Evolutionary conservation across 1,284 basidiomycete genomes (phyloP), one percentile per base, ranked within the genome.

Genomic region (Xerocomus minutiporus): DNA sequence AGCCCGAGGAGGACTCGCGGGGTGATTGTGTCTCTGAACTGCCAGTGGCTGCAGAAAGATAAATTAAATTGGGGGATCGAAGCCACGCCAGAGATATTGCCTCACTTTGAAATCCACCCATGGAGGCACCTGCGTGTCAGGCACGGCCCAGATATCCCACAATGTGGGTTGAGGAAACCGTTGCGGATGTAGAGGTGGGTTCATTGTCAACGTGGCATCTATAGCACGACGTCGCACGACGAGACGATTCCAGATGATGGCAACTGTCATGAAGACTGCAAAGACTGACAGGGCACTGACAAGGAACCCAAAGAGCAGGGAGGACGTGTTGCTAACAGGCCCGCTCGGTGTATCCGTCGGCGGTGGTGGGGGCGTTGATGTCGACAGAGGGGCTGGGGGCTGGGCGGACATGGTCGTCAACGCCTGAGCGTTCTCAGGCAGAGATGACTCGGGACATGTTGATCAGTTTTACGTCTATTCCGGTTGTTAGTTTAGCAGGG

Each of bases 201-300:
- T 55, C 12, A 29, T 29, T 15, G 28, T 44, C 47, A 64, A 48
- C 49, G 46, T 54, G 15, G 56, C 55, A 0, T 71, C 68, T 36
- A 71, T 68, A 0, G 47, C 49, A 1, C 45, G 66, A 28, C 66
- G 66, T 23, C 66, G 57, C 2, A 50, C 39, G n/a, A 69, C 58
- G 20, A 68, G 68, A 35, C 68, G 66, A 40, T 67, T 69, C 66
- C 66, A 68, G 39, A 68, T 39, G 4, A 70, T 52, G 9, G 67
- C 69, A 44, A 50, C 53, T 13, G 52, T 48, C 63, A 71, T 69
- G 51, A 68, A 69, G 38, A 68, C 36, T 3, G 58, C 65, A 45
- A 68, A 68, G 26, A 71, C 43, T 0, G 66, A 67, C 39, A 68
- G 52, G 15, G 66, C 54, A 20, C 53, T 63, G 48, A 68, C 51